Evolutionary conservation across 768 basidiomycete genomes (phyloP).

Genomic region (Candolleomyces aberdarensis): DNA sequence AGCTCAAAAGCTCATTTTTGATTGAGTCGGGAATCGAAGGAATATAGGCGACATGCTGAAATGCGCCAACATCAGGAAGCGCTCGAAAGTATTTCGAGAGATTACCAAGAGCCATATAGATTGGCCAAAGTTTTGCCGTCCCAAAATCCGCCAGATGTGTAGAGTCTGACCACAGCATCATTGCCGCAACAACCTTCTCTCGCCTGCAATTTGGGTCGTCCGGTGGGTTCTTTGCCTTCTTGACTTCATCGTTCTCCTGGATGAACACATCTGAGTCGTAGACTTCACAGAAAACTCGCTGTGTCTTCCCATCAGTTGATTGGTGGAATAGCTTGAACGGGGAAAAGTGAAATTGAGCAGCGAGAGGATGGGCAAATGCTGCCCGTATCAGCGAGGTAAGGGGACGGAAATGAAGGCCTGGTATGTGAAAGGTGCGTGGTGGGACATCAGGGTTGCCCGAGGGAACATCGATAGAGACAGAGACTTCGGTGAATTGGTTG

Average conservation of each 20-base stretch:
- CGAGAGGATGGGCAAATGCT: slow-evolving; percentile 18
- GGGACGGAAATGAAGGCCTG: slow-evolving; percentile 23
- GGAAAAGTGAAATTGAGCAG: slow-evolving; percentile 21
- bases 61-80: too few species aligned
- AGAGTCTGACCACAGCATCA: slow-evolving; percentile 33
- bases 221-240: slow-evolving; percentile 14
- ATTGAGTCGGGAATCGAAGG: too few species aligned
- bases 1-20: too few species aligned
- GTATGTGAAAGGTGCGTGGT: slow-evolving; percentile 17
- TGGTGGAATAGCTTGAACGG: slow-evolving; percentile 25
- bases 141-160: slow-evolving; percentile 36
- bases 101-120: slow-evolving; percentile 36
- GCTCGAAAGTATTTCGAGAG: slow-evolving; percentile 33
- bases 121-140: slow-evolving; percentile 33
- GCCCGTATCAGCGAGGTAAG: slow-evolving; percentile 22
- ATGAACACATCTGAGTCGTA: slow-evolving; percentile 31
- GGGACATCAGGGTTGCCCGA: slow-evolving; percentile 18
- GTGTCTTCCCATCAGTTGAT: neutral
- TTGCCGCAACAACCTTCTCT: slow-evolving; percentile 15
- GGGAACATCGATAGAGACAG: slow-evolving; percentile 23
- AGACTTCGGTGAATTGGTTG: neutral
- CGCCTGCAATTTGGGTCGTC: slow-evolving; percentile 14
- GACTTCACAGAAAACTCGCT: slow-evolving; percentile 24
- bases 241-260: slow-evolving; percentile 23
- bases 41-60: too few species aligned